phyloP scores from a whole-genome alignment of 192 early-diverging fungal species.

The Chytriomyces sp. region DNA sequence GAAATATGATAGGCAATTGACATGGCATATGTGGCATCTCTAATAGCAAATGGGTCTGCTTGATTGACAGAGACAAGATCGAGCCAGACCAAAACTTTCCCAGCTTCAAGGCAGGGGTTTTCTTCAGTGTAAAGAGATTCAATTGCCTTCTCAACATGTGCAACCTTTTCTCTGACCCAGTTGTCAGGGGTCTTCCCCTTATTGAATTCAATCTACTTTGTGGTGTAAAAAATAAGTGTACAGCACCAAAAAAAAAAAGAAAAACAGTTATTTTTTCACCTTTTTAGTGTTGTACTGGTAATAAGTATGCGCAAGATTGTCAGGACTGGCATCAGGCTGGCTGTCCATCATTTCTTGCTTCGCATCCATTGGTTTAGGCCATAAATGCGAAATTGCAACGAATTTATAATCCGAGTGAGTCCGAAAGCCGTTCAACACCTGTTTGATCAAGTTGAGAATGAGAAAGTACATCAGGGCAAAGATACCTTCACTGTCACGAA shows the following conservation, averaged over 20 bases:
- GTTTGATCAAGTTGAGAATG: too few relatives aligned
- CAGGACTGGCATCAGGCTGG: neutral
- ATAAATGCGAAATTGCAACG: neutral
- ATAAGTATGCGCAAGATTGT: neutral
- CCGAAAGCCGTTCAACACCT: conserved; percentile 2
- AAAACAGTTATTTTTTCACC: neutral
- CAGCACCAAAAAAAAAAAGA: neutral
- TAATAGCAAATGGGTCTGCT: conserved; percentile 15
- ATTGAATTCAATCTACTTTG: neutral
- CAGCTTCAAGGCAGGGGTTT: too few relatives aligned
- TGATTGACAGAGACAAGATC: conserved; percentile 16
- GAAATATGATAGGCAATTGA: conserved; percentile 24
- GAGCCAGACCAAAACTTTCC: conserved; percentile 19
- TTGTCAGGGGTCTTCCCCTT: neutral
- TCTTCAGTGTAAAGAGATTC: neutral
- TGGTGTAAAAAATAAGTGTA: neutral
- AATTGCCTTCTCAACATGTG: neutral
- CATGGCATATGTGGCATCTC: conserved; percentile 27
- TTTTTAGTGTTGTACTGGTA: neutral
- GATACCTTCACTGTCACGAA: neutral
- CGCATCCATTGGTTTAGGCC: neutral
- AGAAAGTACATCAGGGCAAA: too few relatives aligned
- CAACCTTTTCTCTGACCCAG: conserved; percentile 7
- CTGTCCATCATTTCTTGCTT: neutral
- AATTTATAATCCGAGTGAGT: neutral